Percentiles rank a stretch among this genome's conserved stretches.
phyloP scores from a whole-genome alignment of 306 rosid genomes.

The Vigna unguiculata region DNA sequence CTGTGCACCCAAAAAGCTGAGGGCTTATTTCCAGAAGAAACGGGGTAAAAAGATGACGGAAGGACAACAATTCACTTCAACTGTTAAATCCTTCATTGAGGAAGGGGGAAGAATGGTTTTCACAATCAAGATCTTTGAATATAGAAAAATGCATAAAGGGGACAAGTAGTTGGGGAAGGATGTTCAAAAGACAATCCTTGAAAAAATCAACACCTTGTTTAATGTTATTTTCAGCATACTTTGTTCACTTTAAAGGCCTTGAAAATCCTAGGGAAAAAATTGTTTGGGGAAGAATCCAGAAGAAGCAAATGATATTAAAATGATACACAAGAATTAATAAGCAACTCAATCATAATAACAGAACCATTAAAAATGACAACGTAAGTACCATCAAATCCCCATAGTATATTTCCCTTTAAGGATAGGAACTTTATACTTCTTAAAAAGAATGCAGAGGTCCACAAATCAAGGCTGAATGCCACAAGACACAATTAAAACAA shows the following conservation, averaged over 20 bases:
- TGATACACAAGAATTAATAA: background rate
- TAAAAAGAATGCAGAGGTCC: background rate
- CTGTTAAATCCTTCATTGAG: background rate
- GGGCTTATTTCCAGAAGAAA: background rate
- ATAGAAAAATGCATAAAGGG: background rate
- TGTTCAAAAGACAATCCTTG: background rate
- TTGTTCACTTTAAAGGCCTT: background rate
- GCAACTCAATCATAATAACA: background rate
- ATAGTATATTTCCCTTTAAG: background rate
- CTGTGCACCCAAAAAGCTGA: background rate
- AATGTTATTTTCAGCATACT: background rate
- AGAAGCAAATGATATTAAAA: conserved; percentile 13
- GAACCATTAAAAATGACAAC: background rate
- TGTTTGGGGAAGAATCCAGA: background rate
- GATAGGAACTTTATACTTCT: background rate
- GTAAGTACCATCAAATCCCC: background rate
- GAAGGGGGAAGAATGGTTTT: background rate
- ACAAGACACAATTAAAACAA: conserved; percentile 7
- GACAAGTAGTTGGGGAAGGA: too few species aligned
- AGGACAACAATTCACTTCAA: background rate
- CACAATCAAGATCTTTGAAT: background rate
- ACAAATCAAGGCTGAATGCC: conserved; percentile 17
- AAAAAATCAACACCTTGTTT: too few species aligned
- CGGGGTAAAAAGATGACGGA: background rate
- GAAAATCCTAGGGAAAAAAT: background rate